A percentile compares a stretch with the other conserved stretches of the same genome.
These are phyloP conservation scores for Dalechampia spathulata DNA, from an alignment of 441 rosid genomes.

Conservation along the genomic window DNA sequence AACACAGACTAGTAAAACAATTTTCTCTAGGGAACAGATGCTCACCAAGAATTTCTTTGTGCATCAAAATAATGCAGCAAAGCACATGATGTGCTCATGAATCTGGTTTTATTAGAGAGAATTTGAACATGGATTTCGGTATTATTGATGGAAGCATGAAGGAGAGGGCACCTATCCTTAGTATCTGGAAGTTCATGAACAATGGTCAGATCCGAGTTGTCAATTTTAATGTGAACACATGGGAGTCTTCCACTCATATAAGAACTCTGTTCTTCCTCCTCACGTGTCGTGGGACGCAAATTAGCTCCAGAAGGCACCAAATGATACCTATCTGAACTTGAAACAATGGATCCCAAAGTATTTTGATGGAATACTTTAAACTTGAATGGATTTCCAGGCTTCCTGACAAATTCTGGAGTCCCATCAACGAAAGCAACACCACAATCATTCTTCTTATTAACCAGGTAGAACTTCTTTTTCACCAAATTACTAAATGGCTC, in stretches of 20 bases:
- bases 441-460: conserved; percentile 76
- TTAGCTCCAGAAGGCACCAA: conserved; percentile 24
- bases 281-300: conserved; percentile 20
- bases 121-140: conserved; percentile 49
- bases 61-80: conserved; percentile 61
- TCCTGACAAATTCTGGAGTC: conserved; percentile 76
- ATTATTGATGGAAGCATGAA: conserved; percentile 51
- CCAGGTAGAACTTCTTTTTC: conserved; percentile 62
- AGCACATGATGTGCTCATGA: conserved; percentile 46
- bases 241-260: conserved; percentile 41
- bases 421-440: conserved; percentile 78
- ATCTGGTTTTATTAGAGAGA: conserved; percentile 60
- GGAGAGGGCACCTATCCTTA: conserved; percentile 65
- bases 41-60: conserved; percentile 74
- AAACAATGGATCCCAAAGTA: conserved; percentile 23
- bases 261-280: conserved; percentile 33
- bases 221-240: conserved; percentile 44
- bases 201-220: conserved; percentile 54
- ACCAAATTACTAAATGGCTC: conserved; percentile 56
- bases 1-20: conserved; percentile 8
- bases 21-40: conserved; percentile 8
- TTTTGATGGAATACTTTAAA: conserved; percentile 57
- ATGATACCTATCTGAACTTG: conserved; percentile 19
- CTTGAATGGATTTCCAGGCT: conserved; percentile 96
- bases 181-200: conserved; percentile 71